These are phyloP conservation scores for Termitomyces sp. DNA, from an alignment of 768 basidiomycete genomes.

Conservation along the genomic window DNA sequence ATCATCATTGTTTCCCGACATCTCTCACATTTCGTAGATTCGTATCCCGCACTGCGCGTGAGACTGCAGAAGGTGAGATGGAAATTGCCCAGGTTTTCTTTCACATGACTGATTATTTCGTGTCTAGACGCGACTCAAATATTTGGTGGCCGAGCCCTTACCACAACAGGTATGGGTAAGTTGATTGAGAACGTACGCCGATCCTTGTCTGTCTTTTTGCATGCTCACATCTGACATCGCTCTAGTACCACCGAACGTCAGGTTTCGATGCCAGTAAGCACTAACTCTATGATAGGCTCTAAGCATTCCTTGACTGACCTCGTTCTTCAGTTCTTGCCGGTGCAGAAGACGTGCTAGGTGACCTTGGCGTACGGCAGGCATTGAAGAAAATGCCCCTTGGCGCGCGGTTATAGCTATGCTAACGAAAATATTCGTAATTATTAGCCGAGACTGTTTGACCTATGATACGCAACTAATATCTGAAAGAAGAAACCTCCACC, in stretches of 20 bases:
- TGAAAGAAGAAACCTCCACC: neutral
- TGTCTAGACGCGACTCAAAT: conserved; percentile 73
- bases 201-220: neutral
- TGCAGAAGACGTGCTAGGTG: conserved; percentile 68
- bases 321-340: conserved; percentile 57
- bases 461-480: neutral
- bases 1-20: neutral
- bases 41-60: conserved; percentile 59
- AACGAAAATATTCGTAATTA: neutral
- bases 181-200: conserved; percentile 69
- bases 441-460: neutral
- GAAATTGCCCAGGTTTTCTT: conserved; percentile 16
- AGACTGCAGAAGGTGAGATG: conserved; percentile 58
- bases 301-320: neutral
- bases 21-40: conserved; percentile 36
- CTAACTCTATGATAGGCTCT: conserved; percentile 6
- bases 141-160: conserved; percentile 87
- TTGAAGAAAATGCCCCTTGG: conserved; percentile 59
- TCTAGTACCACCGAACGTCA: conserved; percentile 77
- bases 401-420: conserved; percentile 22
- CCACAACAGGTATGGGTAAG: conserved; percentile 83
- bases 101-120: conserved; percentile 26
- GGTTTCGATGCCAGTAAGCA: conserved; percentile 71
- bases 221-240: neutral
- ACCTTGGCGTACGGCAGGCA: conserved; percentile 70